Percentiles rank a stretch among this genome's conserved stretches.
phyloP scores from a whole-genome alignment of 495 filamentous ascomycete genomes.

The Friedmanniomyces endolithicus region DNA sequence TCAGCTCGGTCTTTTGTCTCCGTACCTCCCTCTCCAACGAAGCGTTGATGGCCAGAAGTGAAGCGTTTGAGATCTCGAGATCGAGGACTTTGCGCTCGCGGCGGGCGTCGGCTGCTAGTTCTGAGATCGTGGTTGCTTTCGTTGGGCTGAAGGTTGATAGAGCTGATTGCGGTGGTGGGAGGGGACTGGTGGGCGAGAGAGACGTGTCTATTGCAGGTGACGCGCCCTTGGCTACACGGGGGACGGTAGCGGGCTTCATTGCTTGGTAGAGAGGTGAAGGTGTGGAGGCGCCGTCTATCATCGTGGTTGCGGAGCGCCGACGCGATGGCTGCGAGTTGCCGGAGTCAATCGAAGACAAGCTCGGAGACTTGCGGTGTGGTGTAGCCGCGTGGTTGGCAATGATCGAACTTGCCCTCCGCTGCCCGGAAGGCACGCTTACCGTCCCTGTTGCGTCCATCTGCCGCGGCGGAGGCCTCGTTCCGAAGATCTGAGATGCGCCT shows the following conservation, averaged over 20 bases:
- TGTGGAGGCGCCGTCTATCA: neutral
- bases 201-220: conserved; percentile 13
- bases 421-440: neutral
- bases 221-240: neutral
- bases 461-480: conserved; percentile 13
- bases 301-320: conserved; percentile 14
- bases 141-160: conserved; percentile 38
- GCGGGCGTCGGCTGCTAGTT: conserved; percentile 69
- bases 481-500: conserved; percentile 31
- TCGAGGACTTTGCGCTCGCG: conserved; percentile 92
- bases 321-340: conserved; percentile 7
- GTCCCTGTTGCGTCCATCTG: neutral
- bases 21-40: conserved; percentile 82
- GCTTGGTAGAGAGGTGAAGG: conserved; percentile 11
- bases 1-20: conserved; percentile 79
- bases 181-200: neutral
- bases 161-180: neutral
- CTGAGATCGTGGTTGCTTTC: conserved; percentile 33
- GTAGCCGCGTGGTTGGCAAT: neutral
- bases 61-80: conserved; percentile 95
- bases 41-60: conserved; percentile 90
- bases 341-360: conserved; percentile 17
- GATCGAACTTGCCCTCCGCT: neutral
- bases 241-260: conserved; percentile 6
- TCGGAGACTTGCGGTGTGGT: conserved; percentile 14